Percentiles rank a stretch among this genome's conserved stretches.
Conservation (phyloP, 140 eudicot genomes). For the Stevia rebaudiana region DNA sequence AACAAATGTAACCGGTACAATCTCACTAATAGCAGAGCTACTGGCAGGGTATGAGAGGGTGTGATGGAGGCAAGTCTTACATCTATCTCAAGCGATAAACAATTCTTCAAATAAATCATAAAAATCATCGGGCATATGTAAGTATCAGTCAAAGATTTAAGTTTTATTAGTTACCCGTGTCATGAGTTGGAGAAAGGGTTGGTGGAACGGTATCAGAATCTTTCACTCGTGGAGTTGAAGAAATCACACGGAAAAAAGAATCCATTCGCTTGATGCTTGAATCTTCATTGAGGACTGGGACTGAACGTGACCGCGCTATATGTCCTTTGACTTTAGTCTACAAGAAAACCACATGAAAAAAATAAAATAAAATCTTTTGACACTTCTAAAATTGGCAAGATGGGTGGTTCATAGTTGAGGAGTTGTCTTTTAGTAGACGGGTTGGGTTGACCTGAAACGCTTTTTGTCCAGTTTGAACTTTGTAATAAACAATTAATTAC, state of each 20-base stretch:
- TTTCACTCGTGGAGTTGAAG: conserved; percentile 65
- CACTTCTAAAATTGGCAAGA: background rate
- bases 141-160: background rate
- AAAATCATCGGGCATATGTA: conserved; percentile 4
- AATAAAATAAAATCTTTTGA: background rate
- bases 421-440: too few relatives aligned
- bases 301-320: conserved; percentile 75
- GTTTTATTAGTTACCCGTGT: conserved; percentile 37
- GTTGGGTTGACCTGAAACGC: background rate
- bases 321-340: conserved; percentile 49
- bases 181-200: conserved; percentile 34
- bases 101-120: background rate
- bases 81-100: too few relatives aligned
- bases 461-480: background rate
- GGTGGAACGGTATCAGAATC: conserved; percentile 34
- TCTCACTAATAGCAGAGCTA: too few relatives aligned
- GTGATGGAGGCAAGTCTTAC: too few relatives aligned
- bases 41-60: too few relatives aligned
- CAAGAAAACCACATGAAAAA: conserved; percentile 4
- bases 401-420: too few relatives aligned
- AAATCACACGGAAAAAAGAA: conserved; percentile 78
- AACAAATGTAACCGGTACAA: too few relatives aligned
- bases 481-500: background rate
- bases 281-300: conserved; percentile 56
- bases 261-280: conserved; percentile 42